phyloP scores from a whole-genome alignment of 2,329 filamentous ascomycete genomes.

The Ophiostoma sp. region DNA sequence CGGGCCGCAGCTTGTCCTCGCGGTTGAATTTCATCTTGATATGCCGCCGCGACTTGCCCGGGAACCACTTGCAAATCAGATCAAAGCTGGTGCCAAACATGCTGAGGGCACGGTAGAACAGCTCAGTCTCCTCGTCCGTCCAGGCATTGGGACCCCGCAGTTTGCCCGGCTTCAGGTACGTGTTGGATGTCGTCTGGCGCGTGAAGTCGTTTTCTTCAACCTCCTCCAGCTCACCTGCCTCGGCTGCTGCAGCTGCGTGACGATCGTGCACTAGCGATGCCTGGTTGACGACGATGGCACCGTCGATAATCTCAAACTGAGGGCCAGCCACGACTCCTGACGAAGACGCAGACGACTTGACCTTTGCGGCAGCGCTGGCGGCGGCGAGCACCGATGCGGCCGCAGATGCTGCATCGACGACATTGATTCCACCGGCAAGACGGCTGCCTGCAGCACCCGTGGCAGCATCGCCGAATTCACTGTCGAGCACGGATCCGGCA shows the following conservation, averaged over 20 bases:
- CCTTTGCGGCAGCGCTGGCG: slow-evolving; percentile 8
- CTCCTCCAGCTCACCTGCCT: slow-evolving; percentile 50
- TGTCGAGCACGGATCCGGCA: slow-evolving; percentile 11
- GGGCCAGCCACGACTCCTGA: slow-evolving; percentile 38
- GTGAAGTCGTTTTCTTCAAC: slow-evolving; percentile 77
- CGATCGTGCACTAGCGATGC: slow-evolving; percentile 62
- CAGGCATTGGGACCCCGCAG: slow-evolving; percentile 60
- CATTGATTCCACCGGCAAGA: not conserved
- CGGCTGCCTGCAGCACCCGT: not conserved
- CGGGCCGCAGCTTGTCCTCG: slow-evolving; percentile 64
- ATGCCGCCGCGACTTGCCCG: slow-evolving; percentile 62
- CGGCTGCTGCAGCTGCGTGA: slow-evolving; percentile 55
- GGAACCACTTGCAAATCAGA: slow-evolving; percentile 72
- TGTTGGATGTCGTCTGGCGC: slow-evolving; percentile 60
- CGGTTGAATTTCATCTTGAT: slow-evolving; percentile 79
- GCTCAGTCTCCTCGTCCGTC: slow-evolving; percentile 64
- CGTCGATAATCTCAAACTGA: slow-evolving; percentile 61
- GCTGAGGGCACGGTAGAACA: slow-evolving; percentile 67
- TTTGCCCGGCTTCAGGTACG: slow-evolving; percentile 58
- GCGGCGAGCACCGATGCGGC: slow-evolving; percentile 23
- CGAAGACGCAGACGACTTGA: slow-evolving; percentile 9
- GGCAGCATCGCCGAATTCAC: slow-evolving; percentile 2
- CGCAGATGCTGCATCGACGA: slow-evolving; percentile 18
- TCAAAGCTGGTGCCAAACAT: slow-evolving; percentile 81
- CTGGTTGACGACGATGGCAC: slow-evolving; percentile 66